Conservation (phyloP, 1,139 yeast genomes). For the Candida glucosophila region DNA sequence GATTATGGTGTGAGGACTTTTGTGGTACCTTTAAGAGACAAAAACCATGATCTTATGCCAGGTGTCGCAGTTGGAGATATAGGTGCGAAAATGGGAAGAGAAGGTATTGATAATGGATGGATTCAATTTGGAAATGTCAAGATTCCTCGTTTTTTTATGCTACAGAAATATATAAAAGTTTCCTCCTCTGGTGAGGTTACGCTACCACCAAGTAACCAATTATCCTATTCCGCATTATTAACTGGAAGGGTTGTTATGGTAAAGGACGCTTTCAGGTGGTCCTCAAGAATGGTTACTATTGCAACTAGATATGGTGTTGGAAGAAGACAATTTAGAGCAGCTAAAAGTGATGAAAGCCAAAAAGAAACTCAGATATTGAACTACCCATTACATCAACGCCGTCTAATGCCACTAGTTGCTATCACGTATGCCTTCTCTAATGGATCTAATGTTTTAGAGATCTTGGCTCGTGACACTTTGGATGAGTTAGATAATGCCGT, state of each 20-base stretch:
- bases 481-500: conserved; percentile 48
- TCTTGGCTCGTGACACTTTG: conserved; percentile 44
- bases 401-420: conserved; percentile 75
- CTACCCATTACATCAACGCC: conserved; percentile 79
- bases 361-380: conserved; percentile 63
- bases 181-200: conserved; percentile 60
- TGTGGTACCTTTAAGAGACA: conserved; percentile 80
- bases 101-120: conserved; percentile 91
- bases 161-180: conserved; percentile 73
- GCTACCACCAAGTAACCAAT: conserved; percentile 76
- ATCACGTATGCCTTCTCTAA: conserved; percentile 71
- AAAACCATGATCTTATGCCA: conserved; percentile 59
- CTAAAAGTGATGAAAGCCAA: conserved; percentile 19
- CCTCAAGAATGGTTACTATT: conserved; percentile 73
- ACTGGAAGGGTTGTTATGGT: conserved; percentile 92
- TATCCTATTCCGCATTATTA: conserved; percentile 77
- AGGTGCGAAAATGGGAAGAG: conserved; percentile 91
- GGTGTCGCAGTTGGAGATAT: conserved; percentile 86
- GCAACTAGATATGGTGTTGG: conserved; percentile 86
- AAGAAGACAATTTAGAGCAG: conserved; percentile 69
- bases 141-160: conserved; percentile 77
- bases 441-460: conserved; percentile 58
- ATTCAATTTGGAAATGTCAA: conserved; percentile 77
- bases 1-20: conserved; percentile 90
- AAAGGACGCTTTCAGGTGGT: conserved; percentile 69